Evolutionary conservation across 495 filamentous ascomycete species (phyloP).

Genomic region (Penicillium turbatum): DNA sequence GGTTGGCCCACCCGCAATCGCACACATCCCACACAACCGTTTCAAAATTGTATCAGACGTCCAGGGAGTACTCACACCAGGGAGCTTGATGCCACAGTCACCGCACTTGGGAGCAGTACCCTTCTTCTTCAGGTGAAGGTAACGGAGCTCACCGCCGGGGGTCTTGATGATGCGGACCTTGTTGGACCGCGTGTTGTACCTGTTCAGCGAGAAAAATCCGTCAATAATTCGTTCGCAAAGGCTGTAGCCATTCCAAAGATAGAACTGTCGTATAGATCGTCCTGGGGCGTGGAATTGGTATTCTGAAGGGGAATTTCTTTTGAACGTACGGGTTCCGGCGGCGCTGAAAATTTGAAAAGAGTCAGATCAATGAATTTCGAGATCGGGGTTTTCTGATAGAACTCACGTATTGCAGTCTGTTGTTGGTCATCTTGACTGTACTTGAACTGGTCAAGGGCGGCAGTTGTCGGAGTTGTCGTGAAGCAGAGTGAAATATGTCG

Average conservation of each 20-base stretch:
- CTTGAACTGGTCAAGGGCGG: conserved; percentile 49
- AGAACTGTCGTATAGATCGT: conserved; percentile 17
- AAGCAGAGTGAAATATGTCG: conserved; percentile 42
- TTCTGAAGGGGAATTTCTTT: conserved; percentile 23
- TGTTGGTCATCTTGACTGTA: conserved; percentile 61
- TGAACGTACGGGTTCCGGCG: conserved; percentile 84
- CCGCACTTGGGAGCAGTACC: conserved; percentile 96
- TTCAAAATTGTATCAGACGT: conserved; percentile 16
- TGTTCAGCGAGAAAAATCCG: conserved; percentile 34
- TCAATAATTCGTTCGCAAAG: conserved; percentile 33
- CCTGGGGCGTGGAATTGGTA: conserved; percentile 15
- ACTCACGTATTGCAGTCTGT: conserved; percentile 73
- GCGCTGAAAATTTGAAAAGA: conserved; percentile 48
- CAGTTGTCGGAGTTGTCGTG: conserved; percentile 52
- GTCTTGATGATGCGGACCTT: conserved; percentile 94
- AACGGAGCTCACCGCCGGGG: conserved; percentile 86
- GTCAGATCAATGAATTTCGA: conserved; percentile 22
- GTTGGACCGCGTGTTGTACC: conserved; percentile 97
- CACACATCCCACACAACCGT: conserved; percentile 18
- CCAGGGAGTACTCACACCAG: conserved; percentile 68
- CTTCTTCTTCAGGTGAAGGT: conserved; percentile 98
- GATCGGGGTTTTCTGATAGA: not conserved
- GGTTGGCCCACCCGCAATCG: conserved; percentile 13
- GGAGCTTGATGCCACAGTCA: conserved; percentile 94
- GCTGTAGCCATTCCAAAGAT: conserved; percentile 1